Conservation (phyloP, 805 yeast genomes). For the Ogataea allantospora region DNA sequence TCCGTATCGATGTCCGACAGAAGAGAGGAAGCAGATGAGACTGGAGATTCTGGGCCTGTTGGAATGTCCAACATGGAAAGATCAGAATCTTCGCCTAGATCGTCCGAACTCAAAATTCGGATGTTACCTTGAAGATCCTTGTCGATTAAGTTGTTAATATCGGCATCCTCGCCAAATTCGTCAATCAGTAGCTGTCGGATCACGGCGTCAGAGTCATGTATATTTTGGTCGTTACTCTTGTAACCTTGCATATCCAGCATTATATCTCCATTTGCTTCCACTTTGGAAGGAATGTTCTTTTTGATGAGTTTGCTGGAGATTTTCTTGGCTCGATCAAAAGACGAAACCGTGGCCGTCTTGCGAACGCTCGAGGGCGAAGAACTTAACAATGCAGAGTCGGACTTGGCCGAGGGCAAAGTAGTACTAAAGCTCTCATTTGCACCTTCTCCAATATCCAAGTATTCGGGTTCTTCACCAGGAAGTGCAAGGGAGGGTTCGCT, state of each 20-base stretch:
- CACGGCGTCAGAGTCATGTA: constrained; percentile 71
- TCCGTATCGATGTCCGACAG: constrained; percentile 25
- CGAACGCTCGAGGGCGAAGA: constrained; percentile 24
- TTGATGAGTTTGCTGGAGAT: constrained; percentile 63
- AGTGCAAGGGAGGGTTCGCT: constrained; percentile 16
- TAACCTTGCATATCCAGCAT: constrained; percentile 94
- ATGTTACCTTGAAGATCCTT: constrained; percentile 70
- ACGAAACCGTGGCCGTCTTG: constrained; percentile 18
- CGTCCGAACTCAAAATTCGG: constrained; percentile 42
- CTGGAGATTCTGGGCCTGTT: constrained; percentile 18
- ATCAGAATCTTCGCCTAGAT: constrained; percentile 20
- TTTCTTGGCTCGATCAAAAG: constrained; percentile 55
- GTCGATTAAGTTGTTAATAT: constrained; percentile 43
- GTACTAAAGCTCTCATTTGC: constrained; percentile 17
- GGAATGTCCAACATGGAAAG: constrained; percentile 12
- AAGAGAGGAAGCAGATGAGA: constrained; percentile 26
- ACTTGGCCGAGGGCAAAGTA: constrained; percentile 10
- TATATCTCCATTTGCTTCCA: constrained; percentile 87
- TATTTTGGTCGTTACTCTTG: constrained; percentile 78
- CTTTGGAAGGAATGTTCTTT: constrained; percentile 81
- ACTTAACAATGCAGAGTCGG: constrained; percentile 13
- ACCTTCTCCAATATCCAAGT: constrained; percentile 44
- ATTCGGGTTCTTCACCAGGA: constrained; percentile 48
- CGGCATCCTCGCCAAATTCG: constrained; percentile 61
- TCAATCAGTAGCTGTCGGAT: constrained; percentile 71